Percentiles rank a stretch among this genome's conserved stretches.
Evolutionary conservation across 2,329 filamentous ascomycete genomes (phyloP).

Genomic region (Gaeumannomyces sp.): DNA sequence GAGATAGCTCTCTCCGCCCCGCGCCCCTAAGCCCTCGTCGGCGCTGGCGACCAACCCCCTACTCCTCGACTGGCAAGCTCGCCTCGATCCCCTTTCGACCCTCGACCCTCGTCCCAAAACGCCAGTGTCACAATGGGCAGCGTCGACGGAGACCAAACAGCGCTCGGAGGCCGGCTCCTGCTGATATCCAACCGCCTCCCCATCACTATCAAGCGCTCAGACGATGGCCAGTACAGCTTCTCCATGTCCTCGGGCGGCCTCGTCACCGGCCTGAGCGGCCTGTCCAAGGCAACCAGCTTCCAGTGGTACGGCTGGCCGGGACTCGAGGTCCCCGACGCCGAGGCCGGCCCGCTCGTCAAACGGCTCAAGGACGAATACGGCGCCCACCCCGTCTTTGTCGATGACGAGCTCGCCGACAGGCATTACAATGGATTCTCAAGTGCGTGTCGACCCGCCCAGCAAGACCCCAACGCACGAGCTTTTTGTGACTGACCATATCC

Average conservation of each 20-base stretch:
- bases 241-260: constrained; percentile 96
- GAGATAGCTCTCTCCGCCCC: too few species aligned
- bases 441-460: constrained; percentile 36
- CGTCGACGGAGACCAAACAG: constrained; percentile 26
- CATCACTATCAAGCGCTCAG: constrained; percentile 90
- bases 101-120: neutral
- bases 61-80: neutral
- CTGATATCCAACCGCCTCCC: constrained; percentile 92
- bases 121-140: constrained; percentile 27
- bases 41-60: too few species aligned
- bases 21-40: neutral
- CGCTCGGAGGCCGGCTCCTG: constrained; percentile 53
- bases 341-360: constrained; percentile 67
- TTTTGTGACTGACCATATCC: constrained; percentile 10
- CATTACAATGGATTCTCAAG: constrained; percentile 99
- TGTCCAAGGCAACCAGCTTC: constrained; percentile 89
- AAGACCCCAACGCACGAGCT: neutral
- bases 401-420: constrained; percentile 85
- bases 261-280: constrained; percentile 84
- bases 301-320: constrained; percentile 99
- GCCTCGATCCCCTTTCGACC: neutral
- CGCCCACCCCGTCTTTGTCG: constrained; percentile 86
- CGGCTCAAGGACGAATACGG: constrained; percentile 81
- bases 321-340: constrained; percentile 79
- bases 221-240: constrained; percentile 87